Conservation (phyloP, 306 rosid species). For the Fragaria iinumae region DNA sequence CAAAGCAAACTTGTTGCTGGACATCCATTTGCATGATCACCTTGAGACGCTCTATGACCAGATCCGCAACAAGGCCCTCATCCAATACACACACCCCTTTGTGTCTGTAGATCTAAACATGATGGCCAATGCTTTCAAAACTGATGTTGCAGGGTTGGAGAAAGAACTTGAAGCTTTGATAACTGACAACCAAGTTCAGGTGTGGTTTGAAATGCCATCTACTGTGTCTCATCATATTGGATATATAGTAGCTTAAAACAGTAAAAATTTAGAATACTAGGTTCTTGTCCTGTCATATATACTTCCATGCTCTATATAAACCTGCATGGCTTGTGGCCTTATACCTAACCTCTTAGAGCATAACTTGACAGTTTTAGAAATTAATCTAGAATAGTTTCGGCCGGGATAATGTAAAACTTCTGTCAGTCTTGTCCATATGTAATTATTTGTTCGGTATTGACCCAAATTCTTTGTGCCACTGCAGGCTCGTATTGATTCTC, state of each 20-base stretch:
- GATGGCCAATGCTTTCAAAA: constrained; percentile 99
- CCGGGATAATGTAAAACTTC: not conserved
- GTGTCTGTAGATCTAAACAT: constrained; percentile 79
- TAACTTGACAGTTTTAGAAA: not conserved
- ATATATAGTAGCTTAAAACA: not conserved
- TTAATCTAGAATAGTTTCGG: not conserved
- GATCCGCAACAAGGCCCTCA: constrained; percentile 94
- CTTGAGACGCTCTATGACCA: constrained; percentile 87
- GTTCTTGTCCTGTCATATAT: not conserved
- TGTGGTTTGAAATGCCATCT: constrained; percentile 33
- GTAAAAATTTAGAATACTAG: not conserved
- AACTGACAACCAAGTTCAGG: constrained; percentile 95
- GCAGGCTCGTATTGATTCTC: constrained; percentile 99
- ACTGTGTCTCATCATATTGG: not conserved
- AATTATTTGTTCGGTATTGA: constrained; percentile 6
- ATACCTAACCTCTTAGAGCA: not conserved
- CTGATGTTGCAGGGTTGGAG: constrained; percentile 80
- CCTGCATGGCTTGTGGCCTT: not conserved
- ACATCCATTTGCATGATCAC: constrained; percentile 93
- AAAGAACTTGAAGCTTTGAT: constrained; percentile 98
- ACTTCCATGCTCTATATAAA: not conserved
- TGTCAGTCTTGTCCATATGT: not conserved
- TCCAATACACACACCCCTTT: constrained; percentile 94
- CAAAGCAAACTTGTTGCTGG: constrained; percentile 76
- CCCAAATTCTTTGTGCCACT: constrained; percentile 17